These are phyloP conservation scores for Aspergillus ellipticus DNA, from an alignment of 495 filamentous ascomycete genomes.

Conservation along the genomic window DNA sequence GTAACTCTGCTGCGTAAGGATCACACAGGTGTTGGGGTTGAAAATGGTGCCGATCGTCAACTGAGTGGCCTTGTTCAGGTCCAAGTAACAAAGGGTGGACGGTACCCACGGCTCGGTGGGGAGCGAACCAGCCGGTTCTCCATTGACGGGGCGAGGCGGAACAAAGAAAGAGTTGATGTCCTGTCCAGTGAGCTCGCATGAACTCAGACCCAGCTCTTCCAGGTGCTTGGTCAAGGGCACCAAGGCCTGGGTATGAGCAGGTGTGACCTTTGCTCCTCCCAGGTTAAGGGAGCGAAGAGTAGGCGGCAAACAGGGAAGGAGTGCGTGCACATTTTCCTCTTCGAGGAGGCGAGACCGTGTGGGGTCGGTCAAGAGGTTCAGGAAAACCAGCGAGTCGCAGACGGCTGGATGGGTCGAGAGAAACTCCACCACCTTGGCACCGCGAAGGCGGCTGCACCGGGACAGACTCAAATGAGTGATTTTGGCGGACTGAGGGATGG, in stretches of 20 bases:
- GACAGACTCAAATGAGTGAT: conserved; percentile 80
- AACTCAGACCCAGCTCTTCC: conserved; percentile 73
- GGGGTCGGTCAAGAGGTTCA: conserved; percentile 73
- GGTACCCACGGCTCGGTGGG: conserved; percentile 47
- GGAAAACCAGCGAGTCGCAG: conserved; percentile 58
- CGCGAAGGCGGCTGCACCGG: conserved; percentile 69
- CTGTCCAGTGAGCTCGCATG: conserved; percentile 57
- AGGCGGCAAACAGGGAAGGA: conserved; percentile 65
- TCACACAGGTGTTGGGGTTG: conserved; percentile 47
- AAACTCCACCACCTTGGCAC: conserved; percentile 65
- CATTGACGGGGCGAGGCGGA: conserved; percentile 21
- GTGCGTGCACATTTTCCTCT: conserved; percentile 57
- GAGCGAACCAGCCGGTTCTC: conserved; percentile 25
- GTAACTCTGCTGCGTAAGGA: conserved; percentile 59
- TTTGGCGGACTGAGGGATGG: conserved; percentile 66
- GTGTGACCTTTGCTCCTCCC: conserved; percentile 67
- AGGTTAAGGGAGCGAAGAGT: conserved; percentile 73
- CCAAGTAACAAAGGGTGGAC: conserved; percentile 71
- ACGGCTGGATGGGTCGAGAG: conserved; percentile 69
- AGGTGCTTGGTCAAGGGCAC: conserved; percentile 72
- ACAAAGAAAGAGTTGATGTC: conserved; percentile 58
- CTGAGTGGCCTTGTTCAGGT: conserved; percentile 58
- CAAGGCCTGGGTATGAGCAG: conserved; percentile 60
- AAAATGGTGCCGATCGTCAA: conserved; percentile 63
- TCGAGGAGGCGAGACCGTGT: conserved; percentile 70